phyloP scores from a whole-genome alignment of 2,329 filamentous ascomycete genomes.

The Diaporthe citriasiana region DNA sequence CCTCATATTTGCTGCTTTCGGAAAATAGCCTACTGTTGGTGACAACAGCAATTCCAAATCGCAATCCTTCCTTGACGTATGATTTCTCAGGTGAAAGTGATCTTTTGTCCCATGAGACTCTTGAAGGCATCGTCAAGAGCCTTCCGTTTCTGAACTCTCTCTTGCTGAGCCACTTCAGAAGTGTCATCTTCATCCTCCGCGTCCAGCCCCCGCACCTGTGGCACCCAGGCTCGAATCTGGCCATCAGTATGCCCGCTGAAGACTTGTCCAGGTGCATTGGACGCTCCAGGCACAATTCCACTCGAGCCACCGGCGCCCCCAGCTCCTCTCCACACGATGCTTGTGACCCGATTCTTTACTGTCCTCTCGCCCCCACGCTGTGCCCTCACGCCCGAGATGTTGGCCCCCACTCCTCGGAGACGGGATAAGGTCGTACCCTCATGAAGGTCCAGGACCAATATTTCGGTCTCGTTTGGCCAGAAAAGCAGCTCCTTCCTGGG shows the following conservation, averaged over 20 bases:
- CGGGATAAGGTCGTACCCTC: slow-evolving; percentile 81
- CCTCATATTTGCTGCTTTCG: not conserved
- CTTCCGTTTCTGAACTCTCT: slow-evolving; percentile 78
- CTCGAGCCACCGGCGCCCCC: slow-evolving; percentile 68
- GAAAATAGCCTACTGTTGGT: slow-evolving; percentile 1
- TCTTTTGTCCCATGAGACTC: slow-evolving; percentile 79
- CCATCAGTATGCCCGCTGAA: slow-evolving; percentile 90
- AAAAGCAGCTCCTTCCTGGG: slow-evolving; percentile 77
- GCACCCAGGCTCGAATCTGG: slow-evolving; percentile 84
- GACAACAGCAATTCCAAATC: not conserved
- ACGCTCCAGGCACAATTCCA: slow-evolving; percentile 72
- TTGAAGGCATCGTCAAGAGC: slow-evolving; percentile 85
- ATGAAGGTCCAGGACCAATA: slow-evolving; percentile 84
- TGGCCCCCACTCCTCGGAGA: slow-evolving; percentile 74
- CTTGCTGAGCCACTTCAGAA: slow-evolving; percentile 61
- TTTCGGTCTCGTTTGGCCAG: slow-evolving; percentile 86
- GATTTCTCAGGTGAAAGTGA: slow-evolving; percentile 69
- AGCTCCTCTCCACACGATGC: slow-evolving; percentile 78
- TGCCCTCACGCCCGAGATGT: slow-evolving; percentile 60
- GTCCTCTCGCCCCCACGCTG: slow-evolving; percentile 67
- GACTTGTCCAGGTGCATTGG: slow-evolving; percentile 67
- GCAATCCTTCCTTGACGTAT: not conserved
- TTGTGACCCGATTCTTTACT: slow-evolving; percentile 78
- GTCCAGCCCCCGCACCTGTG: slow-evolving; percentile 60
- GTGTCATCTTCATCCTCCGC: slow-evolving; percentile 60